Base-by-base conservation (phyloP, 768 basidiomycete genomes). In the Leccinum rimulosum region DNA sequence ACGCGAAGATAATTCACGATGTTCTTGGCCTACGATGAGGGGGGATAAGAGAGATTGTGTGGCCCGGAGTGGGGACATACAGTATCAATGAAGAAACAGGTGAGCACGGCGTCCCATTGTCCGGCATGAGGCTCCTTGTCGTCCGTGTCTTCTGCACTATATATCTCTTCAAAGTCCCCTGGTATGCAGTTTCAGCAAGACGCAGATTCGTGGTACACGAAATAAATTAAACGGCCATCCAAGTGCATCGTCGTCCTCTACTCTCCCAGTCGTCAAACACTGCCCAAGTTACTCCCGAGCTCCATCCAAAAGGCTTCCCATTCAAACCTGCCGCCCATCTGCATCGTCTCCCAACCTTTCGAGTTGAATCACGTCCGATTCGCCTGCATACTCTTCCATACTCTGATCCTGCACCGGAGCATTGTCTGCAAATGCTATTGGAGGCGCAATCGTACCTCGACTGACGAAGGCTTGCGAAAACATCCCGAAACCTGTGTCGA, bases 51-150 rank as follows among this genome's bases (percentile, higher is more conserved):
- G 31, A 10, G 31, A 1, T 31, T 11, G 31, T 31, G 31, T 4
- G 11, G 31, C 11, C 5, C 31, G 19, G 25, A 55, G 6, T 9
- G 10, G 10, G 33, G 1, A 66, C 82, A 61, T 64, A 93, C 94
- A 4, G 95, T 97, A 68, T 99, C 95, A 52, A 98, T 88, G 78
- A 98, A 98, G 81, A 98, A 98, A 70, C 94, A 98, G 1, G 95
- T 98, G 63, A 97, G 73, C 7, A 98, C 82, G 0, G 90, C 91
- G 63, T 96, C 86, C 93, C 93, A 98, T 64, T 84, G 73, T 12
- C 89, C 92, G 3, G 82, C 76, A 53, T 93, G 91, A 4, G 87
- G 84, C 61, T 88, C 86, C 30, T 78, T 75, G 11, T 80, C 77
- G 33, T 81, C 74, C 45, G 77, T 74, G 10, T 82, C 78, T 25